Conservation (phyloP, 441 rosid species). For the Arabidopsis lyrata region DNA sequence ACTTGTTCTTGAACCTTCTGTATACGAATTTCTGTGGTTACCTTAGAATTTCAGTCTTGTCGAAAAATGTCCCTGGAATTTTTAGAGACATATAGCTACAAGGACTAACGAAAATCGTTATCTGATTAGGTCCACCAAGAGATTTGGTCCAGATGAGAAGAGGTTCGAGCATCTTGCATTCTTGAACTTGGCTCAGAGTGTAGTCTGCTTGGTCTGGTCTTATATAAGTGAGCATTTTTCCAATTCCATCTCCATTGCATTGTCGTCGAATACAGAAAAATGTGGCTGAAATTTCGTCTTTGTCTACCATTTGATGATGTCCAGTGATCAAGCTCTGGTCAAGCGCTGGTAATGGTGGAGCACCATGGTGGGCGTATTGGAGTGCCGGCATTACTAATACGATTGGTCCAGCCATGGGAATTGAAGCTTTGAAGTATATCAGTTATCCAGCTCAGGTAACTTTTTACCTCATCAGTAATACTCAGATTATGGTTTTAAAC, state of each 20-base stretch:
- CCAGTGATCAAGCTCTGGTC: slow-evolving; percentile 96
- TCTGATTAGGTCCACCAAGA: slow-evolving; percentile 77
- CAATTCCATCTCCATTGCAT: neutral
- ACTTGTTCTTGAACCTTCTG: neutral
- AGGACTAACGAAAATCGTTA: neutral
- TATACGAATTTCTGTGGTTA: neutral
- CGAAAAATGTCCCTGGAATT: neutral
- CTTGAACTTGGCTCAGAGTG: slow-evolving; percentile 86
- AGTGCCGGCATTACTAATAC: slow-evolving; percentile 97
- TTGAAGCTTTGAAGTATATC: slow-evolving; percentile 93
- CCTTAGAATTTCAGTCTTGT: neutral
- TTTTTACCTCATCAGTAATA: slow-evolving; percentile 21
- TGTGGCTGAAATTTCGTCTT: slow-evolving; percentile 26
- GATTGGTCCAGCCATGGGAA: slow-evolving; percentile 97
- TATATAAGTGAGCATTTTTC: slow-evolving; percentile 65
- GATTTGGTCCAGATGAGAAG: slow-evolving; percentile 82
- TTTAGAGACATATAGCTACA: neutral
- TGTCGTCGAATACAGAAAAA: neutral
- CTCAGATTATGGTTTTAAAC: neutral
- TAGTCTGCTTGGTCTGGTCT: slow-evolving; percentile 85
- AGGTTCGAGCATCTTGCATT: slow-evolving; percentile 93
- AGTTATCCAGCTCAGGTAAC: slow-evolving; percentile 97
- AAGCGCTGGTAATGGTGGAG: slow-evolving; percentile 58
- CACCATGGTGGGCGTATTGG: slow-evolving; percentile 97
- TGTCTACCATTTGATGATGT: slow-evolving; percentile 17